Evolutionary conservation across 2,329 filamentous ascomycete species (phyloP), one percentile per base, ranked within the genome.

Genomic region (Colletotrichum cuscutae): DNA sequence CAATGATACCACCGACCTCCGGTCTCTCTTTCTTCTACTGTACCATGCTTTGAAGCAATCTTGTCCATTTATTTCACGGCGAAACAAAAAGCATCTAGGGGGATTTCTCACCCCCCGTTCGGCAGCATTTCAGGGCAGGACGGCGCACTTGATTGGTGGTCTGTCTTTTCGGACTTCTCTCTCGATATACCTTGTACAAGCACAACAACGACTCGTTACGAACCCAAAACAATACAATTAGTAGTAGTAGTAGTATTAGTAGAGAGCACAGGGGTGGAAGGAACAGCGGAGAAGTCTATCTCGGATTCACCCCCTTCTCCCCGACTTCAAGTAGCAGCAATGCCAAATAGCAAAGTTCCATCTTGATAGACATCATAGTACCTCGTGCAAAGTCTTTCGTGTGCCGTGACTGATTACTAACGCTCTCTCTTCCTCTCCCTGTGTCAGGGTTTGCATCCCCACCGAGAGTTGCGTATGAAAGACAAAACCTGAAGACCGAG

Each of bases 101-200:
- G 61, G 24, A 32, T 26, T 56, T 42, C 13, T 7, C 13, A 42
- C 3, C 37, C 13, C 13, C 24, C 46, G 8, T 13, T 54, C 8
- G 61, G 19, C 61, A 35, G 61, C 61, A 64, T 64, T 3, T 11
- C 19, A 53, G 12, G 28, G 52, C 62, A 46, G 26, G 63, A 49
- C 26, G 63, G 63, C 63, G 63, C 35, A 66, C 35, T 19, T 19
- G 2, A 30, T 13, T 28, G 53, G 57, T 32, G 19, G 37, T n/a
- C 24, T n/a, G 22, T 32, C 8, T 26, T n/a, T 11, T 30, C 42
- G 19, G 19, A 7, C n/a, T 26, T 15, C 12, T 15, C 30, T 58
- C 26, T 35, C 28, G 52, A 49, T 70, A 64, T 65, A 54, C 60
- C 67, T 75, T 70, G 73, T 68, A 70, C 58, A 59, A 71, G 26